Evolutionary conservation across 805 yeast species (phyloP), one percentile per base, ranked within the genome.

Genomic region (Ascoidea asiatica): DNA sequence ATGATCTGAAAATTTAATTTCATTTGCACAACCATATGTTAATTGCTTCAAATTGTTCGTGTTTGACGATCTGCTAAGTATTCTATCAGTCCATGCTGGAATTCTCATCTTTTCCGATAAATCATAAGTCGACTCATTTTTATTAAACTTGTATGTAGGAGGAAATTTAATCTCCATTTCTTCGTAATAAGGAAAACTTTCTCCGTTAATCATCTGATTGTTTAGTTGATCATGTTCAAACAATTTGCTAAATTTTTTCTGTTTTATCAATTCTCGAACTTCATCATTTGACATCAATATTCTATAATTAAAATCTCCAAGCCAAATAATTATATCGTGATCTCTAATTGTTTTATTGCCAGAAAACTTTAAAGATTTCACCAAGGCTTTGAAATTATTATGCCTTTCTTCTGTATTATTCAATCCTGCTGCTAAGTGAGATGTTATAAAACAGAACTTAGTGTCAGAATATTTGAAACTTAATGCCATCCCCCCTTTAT

Each of bases 41-140:
- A 70, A 49, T 49, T 83, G 90, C 40, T 64, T 67, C 46, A 89
- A 58, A 8, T 72, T 66, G n/a, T 64, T 63, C 35, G 15, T 8
- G 15, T 29, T 29, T 15, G 35, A 29, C 15, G 83, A 79, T 21
- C 82, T 66, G 54, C 77, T 79, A 41, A 89, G 61, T 29, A 90
- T 79, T 46, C 98, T 66, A 63, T 92, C 99, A 2, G 97, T 89
- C 98, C 98, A 92, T 0, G 98, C 94, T 1, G 98, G 99, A 11
- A 85, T 79, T 49, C 99, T 74, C 60, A 79, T 80, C 61, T 92
- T 92, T 55, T 90, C 97, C 38, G 94, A 80, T 0, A 95, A 74
- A 59, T 92, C 99, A 58, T 89, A 92, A 2, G 57, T 62, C 41
- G 73, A 75, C 0, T 95, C 81, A 4, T 95, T 94, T 42, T 85